Base-by-base conservation (phyloP, 768 basidiomycete species). In the Rhodotorula kratochvilovae region DNA sequence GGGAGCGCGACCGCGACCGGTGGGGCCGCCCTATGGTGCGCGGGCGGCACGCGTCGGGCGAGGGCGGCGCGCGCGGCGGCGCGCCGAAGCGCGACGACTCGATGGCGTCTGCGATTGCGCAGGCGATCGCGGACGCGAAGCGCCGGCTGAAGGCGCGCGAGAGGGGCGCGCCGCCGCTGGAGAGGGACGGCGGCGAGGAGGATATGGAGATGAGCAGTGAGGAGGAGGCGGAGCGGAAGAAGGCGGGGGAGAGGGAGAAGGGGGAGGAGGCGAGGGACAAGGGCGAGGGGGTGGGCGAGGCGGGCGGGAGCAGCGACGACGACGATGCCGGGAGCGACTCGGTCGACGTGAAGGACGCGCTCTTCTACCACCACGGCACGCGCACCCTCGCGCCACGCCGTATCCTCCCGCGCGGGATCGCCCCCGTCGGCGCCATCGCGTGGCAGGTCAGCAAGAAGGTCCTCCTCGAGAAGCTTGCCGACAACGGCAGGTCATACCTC, bases 71-170 rank as follows among this genome's bases (percentile, higher is more conserved):
- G n/a, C n/a, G n/a, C n/a, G n/a, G n/a, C n/a, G 33, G 13, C 7
- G 39, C 39, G 39, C 39, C 39, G 39, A 36, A 39, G n/a, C 61
- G 66, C 48, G 48, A 25, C 27, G 61, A 67, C 21, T 42, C 31
- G 21, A 74, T 71, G 70, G 67, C 63, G 25, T n/a, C 29, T 5
- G 68, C 66, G 53, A 62, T 75, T 16, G 60, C 63, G 7, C 42
- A 58, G 29, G 73, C 70, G 2, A 70, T 71, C 21, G 59, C 62
- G 42, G 51, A 48, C 25, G 73, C 73, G 4, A 75, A 71, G 64
- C 39, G 45, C 48, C 48, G 67, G 43, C 42, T 75, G 27, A 11
- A 74, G 73, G 29, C 69, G 72, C 73, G 71, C 66, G 74, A 68
- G 23, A 74, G 70, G 33, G 64, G 77, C 42, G 64, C 68, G 48